phyloP scores from a whole-genome alignment of 108 stramenopile species.

The Discostella stelligeroides region DNA sequence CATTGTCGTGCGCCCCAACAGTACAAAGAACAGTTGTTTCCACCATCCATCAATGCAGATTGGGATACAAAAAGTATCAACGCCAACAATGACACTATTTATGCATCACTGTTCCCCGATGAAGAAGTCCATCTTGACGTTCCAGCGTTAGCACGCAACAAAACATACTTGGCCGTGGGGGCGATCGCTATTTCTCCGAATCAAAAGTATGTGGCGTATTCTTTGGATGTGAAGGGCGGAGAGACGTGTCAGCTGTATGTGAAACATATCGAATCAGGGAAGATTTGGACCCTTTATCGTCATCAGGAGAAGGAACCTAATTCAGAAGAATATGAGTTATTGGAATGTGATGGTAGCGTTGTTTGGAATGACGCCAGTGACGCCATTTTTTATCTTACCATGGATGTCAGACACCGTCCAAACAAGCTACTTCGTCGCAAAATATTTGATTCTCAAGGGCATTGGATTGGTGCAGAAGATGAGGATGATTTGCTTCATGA shows the following conservation, averaged over 20 bases:
- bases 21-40: constrained; percentile 21
- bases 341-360: constrained; percentile 64
- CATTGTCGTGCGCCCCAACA: constrained; percentile 81
- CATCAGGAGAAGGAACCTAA: constrained; percentile 47
- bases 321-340: not conserved
- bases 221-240: constrained; percentile 85
- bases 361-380: constrained; percentile 83
- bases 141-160: constrained; percentile 81
- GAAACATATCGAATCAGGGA: constrained; percentile 69
- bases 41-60: constrained; percentile 21
- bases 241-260: constrained; percentile 90
- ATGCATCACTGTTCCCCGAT: constrained; percentile 62
- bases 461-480: constrained; percentile 16
- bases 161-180: constrained; percentile 84
- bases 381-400: constrained; percentile 82
- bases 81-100: constrained; percentile 57
- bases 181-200: constrained; percentile 65
- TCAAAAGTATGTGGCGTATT: constrained; percentile 79
- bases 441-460: constrained; percentile 24
- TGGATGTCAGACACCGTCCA: constrained; percentile 84
- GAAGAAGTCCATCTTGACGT: constrained; percentile 89
- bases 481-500: constrained; percentile 80
- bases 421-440: constrained; percentile 64
- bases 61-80: constrained; percentile 15
- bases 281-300: constrained; percentile 53